Percentiles rank a stretch among this genome's conserved stretches.
These are phyloP conservation scores for Paratrypanosoma confusum DNA, from an alignment of 208 protist species.

Conservation along the genomic window DNA sequence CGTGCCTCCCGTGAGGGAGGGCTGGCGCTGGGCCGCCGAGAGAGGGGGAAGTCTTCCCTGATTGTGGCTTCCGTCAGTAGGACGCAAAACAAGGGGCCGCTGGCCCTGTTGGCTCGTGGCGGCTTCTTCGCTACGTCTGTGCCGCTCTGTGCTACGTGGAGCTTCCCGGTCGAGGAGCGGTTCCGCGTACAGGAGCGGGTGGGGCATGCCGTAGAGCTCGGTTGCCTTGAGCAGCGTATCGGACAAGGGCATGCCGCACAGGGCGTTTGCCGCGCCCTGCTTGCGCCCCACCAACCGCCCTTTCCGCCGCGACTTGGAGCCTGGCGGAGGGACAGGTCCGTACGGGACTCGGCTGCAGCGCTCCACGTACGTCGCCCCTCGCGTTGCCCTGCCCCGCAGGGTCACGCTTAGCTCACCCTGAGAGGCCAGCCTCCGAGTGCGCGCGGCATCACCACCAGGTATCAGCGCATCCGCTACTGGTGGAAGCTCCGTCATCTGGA, in stretches of 20 bases:
- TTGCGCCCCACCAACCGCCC: conserved; percentile 1
- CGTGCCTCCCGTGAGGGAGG: not conserved
- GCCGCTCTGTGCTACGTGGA: not conserved
- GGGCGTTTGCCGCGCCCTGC: conserved; percentile 9
- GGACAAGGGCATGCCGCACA: conserved; percentile 49
- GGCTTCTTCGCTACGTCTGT: conserved; percentile 5
- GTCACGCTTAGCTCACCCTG: conserved; percentile 73
- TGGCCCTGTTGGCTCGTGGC: not conserved
- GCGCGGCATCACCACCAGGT: conserved; percentile 22
- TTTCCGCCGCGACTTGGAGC: no score
- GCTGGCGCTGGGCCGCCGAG: no score
- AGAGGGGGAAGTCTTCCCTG: no score
- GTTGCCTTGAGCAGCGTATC: conserved; percentile 37
- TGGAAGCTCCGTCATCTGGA: conserved; percentile 43
- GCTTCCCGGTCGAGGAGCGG: conserved; percentile 4
- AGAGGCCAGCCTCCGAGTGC: conserved; percentile 33
- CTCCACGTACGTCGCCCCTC: conserved; percentile 51
- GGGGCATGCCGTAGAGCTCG: conserved; percentile 64
- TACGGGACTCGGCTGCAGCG: conserved; percentile 51
- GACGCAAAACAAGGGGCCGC: not conserved
- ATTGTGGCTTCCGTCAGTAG: no score
- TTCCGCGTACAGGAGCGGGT: conserved; percentile 52
- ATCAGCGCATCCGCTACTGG: no score
- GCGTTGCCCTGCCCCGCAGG: conserved; percentile 64
- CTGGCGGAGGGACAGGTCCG: no score